Percentiles rank a stretch among this genome's conserved stretches.
Conservation (phyloP, 106 monocot species). For the Allium fistulosum region DNA sequence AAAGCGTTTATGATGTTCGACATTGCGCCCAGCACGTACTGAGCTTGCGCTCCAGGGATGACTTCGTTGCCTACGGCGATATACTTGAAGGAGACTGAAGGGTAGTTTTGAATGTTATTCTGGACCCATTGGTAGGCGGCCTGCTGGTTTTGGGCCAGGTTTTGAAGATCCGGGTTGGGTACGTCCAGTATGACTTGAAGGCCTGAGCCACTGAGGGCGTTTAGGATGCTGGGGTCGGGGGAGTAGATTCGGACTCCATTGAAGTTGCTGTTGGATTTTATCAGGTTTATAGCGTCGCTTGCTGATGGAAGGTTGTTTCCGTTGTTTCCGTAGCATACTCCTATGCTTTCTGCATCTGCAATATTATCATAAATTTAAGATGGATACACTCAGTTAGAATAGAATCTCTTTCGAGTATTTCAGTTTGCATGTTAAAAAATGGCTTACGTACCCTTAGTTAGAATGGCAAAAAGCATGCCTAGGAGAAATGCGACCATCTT, state of each 20-base stretch:
- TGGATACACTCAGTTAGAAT: too few relatives aligned
- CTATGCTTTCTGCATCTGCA: constrained; percentile 1
- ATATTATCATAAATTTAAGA: too few relatives aligned
- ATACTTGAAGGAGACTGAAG: constrained; percentile 18
- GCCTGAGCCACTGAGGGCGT: constrained; percentile 29
- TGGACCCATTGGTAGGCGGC: not conserved
- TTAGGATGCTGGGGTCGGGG: constrained; percentile 12
- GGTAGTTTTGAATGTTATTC: constrained; percentile 4
- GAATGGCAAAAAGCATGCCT: too few relatives aligned
- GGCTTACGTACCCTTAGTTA: too few relatives aligned
- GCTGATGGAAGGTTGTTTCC: constrained; percentile 31
- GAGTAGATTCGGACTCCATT: constrained; percentile 24
- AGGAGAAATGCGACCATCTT: too few relatives aligned
- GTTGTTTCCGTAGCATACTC: constrained; percentile 26
- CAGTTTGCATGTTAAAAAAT: too few relatives aligned
- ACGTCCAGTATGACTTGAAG: constrained; percentile 33
- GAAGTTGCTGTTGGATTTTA: constrained; percentile 19
- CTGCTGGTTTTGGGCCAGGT: constrained; percentile 10
- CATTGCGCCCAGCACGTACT: constrained; percentile 9
- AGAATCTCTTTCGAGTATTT: too few relatives aligned
- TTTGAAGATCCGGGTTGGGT: not conserved
- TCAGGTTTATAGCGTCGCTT: constrained; percentile 19
- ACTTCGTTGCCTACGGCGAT: constrained; percentile 32
- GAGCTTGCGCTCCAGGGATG: constrained; percentile 17
- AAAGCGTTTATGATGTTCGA: constrained; percentile 2